A percentile compares a stretch with the other conserved stretches of the same genome.
These are phyloP conservation scores for Biscogniauxia mediterranea DNA, from an alignment of 2,329 filamentous ascomycete species.

Conservation along the genomic window DNA sequence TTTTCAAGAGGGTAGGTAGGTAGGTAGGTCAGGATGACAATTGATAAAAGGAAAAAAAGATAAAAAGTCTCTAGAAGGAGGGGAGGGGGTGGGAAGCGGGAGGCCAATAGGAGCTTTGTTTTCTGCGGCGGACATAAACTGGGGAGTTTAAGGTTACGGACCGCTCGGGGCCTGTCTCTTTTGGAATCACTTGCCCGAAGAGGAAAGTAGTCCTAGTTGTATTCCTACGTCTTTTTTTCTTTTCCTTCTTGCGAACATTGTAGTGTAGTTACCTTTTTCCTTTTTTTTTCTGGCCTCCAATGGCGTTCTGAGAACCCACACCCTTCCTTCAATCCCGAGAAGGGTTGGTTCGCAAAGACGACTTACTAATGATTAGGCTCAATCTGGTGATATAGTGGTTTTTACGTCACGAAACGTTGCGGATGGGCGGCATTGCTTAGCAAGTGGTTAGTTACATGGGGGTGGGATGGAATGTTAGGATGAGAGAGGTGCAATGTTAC, in stretches of 20 bases:
- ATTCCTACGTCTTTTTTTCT: constrained; percentile 2
- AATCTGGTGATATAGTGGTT: constrained; percentile 2
- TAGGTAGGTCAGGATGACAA: not conserved
- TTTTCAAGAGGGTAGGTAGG: constrained; percentile 1
- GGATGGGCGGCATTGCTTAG: constrained; percentile 20
- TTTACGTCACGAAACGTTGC: constrained; percentile 22
- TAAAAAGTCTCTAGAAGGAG: too few relatives aligned
- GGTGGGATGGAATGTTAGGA: constrained; percentile 3
- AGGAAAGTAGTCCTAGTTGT: constrained; percentile 13
- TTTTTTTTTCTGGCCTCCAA: constrained; percentile 11
- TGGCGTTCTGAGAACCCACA: constrained; percentile 2
- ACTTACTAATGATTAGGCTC: not conserved
- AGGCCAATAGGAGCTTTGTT: not conserved
- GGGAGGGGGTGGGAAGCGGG: too few relatives aligned
- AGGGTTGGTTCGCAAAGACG: not conserved
- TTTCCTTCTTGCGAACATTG: too few relatives aligned
- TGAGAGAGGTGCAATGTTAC: not conserved
- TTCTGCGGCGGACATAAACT: not conserved
- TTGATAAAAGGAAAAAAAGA: not conserved
- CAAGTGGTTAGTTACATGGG: constrained; percentile 3
- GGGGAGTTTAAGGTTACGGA: not conserved
- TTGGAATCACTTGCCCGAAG: constrained; percentile 8
- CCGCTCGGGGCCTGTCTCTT: not conserved
- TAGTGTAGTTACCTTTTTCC: too few relatives aligned
- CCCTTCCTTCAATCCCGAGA: constrained; percentile 6